A percentile compares a stretch with the other conserved stretches of the same genome.
These are phyloP conservation scores for Saitozyma sp. DNA, from an alignment of 768 basidiomycete genomes.

Conservation along the genomic window DNA sequence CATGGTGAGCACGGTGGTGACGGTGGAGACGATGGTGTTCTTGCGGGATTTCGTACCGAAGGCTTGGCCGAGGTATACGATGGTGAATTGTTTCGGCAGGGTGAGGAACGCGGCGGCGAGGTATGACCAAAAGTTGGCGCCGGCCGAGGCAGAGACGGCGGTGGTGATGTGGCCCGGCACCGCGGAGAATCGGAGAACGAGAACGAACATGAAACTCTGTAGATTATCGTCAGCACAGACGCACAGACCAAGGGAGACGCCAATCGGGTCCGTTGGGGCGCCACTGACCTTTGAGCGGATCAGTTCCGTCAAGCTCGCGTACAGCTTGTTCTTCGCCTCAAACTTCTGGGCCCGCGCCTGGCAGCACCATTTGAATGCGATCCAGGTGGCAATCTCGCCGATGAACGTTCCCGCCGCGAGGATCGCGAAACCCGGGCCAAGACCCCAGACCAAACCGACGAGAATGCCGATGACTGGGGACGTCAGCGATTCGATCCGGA, in stretches of 20 bases:
- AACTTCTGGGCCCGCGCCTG: slow-evolving; percentile 48
- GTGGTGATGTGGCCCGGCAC: slow-evolving; percentile 50
- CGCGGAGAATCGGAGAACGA: slow-evolving; percentile 48
- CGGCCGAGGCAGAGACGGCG: slow-evolving; percentile 47
- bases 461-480: slow-evolving; percentile 42
- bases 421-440: slow-evolving; percentile 44
- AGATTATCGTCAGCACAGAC: slow-evolving; percentile 6
- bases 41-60: slow-evolving; percentile 39
- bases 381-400: slow-evolving; percentile 47
- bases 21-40: slow-evolving; percentile 42
- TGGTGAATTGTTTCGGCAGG: slow-evolving; percentile 46
- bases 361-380: slow-evolving; percentile 48
- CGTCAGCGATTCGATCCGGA: not conserved
- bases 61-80: slow-evolving; percentile 47
- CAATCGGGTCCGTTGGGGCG: not conserved
- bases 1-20: slow-evolving; percentile 35
- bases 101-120: slow-evolving; percentile 47
- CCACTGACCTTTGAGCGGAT: slow-evolving; percentile 45
- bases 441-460: slow-evolving; percentile 41
- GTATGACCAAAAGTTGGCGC: slow-evolving; percentile 46
- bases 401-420: slow-evolving; percentile 48
- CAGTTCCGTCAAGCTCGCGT: slow-evolving; percentile 42
- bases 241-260: no score
- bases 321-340: slow-evolving; percentile 49
- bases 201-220: slow-evolving; percentile 48